Percentiles rank a stretch among this genome's conserved stretches.
Evolutionary conservation across 2,329 filamentous ascomycete genomes (phyloP).

Genomic region (Ampelomyces quisqualis): DNA sequence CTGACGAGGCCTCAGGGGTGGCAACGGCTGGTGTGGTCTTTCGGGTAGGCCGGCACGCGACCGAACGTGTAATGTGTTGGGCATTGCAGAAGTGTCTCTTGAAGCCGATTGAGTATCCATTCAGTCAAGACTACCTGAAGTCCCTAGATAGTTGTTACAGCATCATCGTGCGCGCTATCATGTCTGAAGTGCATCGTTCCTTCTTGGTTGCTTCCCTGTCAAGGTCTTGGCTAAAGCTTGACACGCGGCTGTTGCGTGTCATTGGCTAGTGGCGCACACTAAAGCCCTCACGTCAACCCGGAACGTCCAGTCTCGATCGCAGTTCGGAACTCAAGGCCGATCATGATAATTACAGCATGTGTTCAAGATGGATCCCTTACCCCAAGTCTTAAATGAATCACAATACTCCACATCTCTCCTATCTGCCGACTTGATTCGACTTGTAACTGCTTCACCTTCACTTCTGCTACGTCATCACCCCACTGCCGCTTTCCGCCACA

Average conservation of each 20-base stretch:
- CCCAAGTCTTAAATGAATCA: background rate
- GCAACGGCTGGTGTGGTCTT: conserved; percentile 1
- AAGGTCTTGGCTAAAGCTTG: conserved; percentile 15
- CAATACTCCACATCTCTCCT: background rate
- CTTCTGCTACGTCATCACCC: background rate
- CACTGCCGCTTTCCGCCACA: background rate
- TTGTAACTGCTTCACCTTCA: background rate
- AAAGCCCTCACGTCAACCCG: too few species aligned
- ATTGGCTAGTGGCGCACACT: conserved; percentile 10
- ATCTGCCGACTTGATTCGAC: background rate
- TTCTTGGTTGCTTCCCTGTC: background rate
- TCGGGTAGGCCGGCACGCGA: conserved; percentile 10
- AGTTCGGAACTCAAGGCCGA: too few species aligned
- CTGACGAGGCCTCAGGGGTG: conserved; percentile 12
- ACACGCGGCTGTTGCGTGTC: conserved; percentile 16
- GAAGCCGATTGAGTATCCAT: too few species aligned
- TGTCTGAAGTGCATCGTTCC: background rate
- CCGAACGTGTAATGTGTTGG: conserved; percentile 2
- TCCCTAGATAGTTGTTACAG: too few species aligned
- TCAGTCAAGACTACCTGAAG: too few species aligned
- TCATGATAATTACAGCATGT: background rate
- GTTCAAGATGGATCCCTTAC: background rate
- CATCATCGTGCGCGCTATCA: too few species aligned
- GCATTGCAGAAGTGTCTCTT: background rate
- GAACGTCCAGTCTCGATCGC: too few species aligned